A percentile compares a stretch with the other conserved stretches of the same genome.
Evolutionary conservation across 129 eudicot species (phyloP).

Genomic region (Ambrosia artemisiifolia): DNA sequence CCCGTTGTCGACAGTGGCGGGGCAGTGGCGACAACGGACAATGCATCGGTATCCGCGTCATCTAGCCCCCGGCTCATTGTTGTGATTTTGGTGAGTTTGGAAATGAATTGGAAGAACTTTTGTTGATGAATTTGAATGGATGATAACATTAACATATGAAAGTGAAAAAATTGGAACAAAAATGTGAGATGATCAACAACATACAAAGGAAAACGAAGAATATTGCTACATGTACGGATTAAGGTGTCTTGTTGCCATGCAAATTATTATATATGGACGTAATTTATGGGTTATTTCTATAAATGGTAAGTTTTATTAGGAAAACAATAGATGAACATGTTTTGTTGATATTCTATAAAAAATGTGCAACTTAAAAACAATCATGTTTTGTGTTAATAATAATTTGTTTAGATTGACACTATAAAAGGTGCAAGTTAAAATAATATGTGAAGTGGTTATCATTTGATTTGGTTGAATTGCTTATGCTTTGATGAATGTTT

Average conservation of each 20-base stretch:
- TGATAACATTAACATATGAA: not conserved
- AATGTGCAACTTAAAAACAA: no score
- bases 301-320: no score
- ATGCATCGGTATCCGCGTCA: slow-evolving; percentile 58
- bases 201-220: slow-evolving; percentile 20
- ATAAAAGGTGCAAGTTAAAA: no score
- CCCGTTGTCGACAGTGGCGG: slow-evolving; percentile 44
- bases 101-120: not conserved
- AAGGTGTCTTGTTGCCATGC: slow-evolving; percentile 30
- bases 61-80: slow-evolving; percentile 42
- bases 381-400: no score
- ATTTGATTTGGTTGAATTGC: no score
- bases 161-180: not conserved
- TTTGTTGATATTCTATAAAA: no score
- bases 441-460: no score
- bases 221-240: slow-evolving; percentile 19
- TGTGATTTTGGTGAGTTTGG: not conserved
- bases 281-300: not conserved
- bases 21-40: slow-evolving; percentile 45
- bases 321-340: no score
- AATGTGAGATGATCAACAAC: not conserved
- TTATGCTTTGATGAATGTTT: no score
- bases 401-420: no score
- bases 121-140: not conserved
- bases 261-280: not conserved